These are phyloP conservation scores for Podospora bellae-mahoneyi DNA, from an alignment of 495 filamentous ascomycete species.

Conservation along the genomic window DNA sequence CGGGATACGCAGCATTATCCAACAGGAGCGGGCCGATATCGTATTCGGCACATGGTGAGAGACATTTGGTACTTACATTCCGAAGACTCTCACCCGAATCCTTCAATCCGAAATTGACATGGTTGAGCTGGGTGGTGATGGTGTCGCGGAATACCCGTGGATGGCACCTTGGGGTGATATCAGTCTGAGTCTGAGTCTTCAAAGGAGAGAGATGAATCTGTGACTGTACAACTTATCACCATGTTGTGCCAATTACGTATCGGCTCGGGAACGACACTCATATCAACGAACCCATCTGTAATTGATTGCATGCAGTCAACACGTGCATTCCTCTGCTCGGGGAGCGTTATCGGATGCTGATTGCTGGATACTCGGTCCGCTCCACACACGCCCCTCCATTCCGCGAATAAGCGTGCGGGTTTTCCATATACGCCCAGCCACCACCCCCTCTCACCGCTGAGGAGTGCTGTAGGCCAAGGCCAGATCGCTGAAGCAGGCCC, in stretches of 20 bases:
- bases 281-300: not conserved
- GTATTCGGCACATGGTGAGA: not conserved
- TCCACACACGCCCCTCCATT: not conserved
- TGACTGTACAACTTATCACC: not conserved
- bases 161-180: not conserved
- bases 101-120: not conserved
- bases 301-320: slow-evolving; percentile 2
- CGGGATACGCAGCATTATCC: not conserved
- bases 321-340: not conserved
- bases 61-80: not conserved
- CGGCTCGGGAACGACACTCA: not conserved
- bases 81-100: not conserved
- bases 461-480: not conserved
- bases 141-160: not conserved
- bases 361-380: not conserved
- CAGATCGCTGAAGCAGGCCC: slow-evolving; percentile 5
- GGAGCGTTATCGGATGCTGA: not conserved
- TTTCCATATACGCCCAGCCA: not conserved
- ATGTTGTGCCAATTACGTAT: slow-evolving; percentile 12
- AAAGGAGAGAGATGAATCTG: not conserved
- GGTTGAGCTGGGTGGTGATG: not conserved
- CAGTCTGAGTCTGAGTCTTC: not conserved
- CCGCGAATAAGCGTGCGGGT: slow-evolving; percentile 1
- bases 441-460: slow-evolving; percentile 1
- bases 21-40: slow-evolving; percentile 9